Percentiles rank a stretch among this genome's conserved stretches.
These are phyloP conservation scores for Monilinia polystroma DNA, from an alignment of 2,329 filamentous ascomycete species.

Conservation along the genomic window DNA sequence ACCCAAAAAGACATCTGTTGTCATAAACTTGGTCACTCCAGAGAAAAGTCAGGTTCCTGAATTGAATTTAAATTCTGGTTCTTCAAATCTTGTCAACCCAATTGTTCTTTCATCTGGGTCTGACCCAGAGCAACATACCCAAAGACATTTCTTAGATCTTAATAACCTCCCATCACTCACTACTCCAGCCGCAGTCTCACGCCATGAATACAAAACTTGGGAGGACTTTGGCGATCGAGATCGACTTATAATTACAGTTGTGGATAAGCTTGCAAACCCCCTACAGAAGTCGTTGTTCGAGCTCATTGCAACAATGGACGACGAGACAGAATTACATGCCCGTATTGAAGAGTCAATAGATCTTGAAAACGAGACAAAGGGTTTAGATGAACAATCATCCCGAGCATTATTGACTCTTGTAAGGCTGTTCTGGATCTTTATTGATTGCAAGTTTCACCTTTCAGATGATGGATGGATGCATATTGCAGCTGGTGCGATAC, in stretches of 20 bases:
- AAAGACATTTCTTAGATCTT: slow-evolving; percentile 16
- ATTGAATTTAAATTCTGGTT: not conserved
- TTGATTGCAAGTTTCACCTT: slow-evolving; percentile 35
- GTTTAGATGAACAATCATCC: slow-evolving; percentile 26
- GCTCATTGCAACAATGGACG: slow-evolving; percentile 19
- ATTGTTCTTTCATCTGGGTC: slow-evolving; percentile 25
- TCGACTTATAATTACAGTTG: slow-evolving; percentile 46
- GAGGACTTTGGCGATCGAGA: slow-evolving; percentile 35
- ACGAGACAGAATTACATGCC: slow-evolving; percentile 18
- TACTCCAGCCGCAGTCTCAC: slow-evolving; percentile 33
- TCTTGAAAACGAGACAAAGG: slow-evolving; percentile 17
- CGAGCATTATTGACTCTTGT: slow-evolving; percentile 29
- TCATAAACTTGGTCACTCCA: slow-evolving; percentile 9
- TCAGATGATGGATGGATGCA: slow-evolving; percentile 2
- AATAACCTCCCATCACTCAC: slow-evolving; percentile 29
- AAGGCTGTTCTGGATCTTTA: slow-evolving; percentile 37
- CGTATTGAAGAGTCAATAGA: slow-evolving; percentile 14
- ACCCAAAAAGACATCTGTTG: not conserved
- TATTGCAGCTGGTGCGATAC: slow-evolving; percentile 1
- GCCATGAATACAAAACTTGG: slow-evolving; percentile 30
- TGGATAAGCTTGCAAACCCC: not conserved
- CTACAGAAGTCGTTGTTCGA: slow-evolving; percentile 20
- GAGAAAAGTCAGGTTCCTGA: slow-evolving; percentile 3
- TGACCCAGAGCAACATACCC: slow-evolving; percentile 24
- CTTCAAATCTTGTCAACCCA: slow-evolving; percentile 16